phyloP scores from a whole-genome alignment of 164 flowering plant genomes.

The Tinospora cordifolia region DNA sequence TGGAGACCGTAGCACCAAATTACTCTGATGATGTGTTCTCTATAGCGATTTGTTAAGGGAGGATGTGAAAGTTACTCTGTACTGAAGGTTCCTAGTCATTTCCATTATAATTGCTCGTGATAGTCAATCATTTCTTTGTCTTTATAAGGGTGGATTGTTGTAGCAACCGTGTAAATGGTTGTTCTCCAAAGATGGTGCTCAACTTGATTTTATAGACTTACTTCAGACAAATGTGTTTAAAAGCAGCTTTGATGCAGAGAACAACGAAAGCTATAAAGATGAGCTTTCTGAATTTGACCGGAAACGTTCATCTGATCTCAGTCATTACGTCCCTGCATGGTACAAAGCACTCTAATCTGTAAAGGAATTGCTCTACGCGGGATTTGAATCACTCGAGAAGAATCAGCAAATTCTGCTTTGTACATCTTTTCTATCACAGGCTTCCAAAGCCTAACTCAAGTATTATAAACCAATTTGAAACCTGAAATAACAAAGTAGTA shows the following conservation, averaged over 20 bases:
- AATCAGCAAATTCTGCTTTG: conserved; percentile 71
- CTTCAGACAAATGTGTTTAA: neutral
- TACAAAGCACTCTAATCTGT: conserved; percentile 26
- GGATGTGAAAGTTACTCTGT: too few relatives aligned
- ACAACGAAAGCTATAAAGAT: neutral
- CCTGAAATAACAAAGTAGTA: conserved; percentile 31
- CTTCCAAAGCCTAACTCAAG: conserved; percentile 95
- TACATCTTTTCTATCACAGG: conserved; percentile 99
- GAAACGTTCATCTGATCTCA: neutral
- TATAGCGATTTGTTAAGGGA: too few relatives aligned
- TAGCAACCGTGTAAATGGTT: too few relatives aligned
- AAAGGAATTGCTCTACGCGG: conserved; percentile 21
- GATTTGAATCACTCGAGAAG: conserved; percentile 44
- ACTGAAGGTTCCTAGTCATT: too few relatives aligned
- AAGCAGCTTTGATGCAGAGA: neutral
- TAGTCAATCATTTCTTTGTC: too few relatives aligned
- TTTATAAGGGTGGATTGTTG: too few relatives aligned
- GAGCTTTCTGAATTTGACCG: neutral
- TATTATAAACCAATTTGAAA: conserved; percentile 96
- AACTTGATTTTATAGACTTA: too few relatives aligned
- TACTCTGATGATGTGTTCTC: too few relatives aligned
- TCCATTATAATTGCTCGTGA: too few relatives aligned
- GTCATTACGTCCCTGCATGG: conserved; percentile 19
- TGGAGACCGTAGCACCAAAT: too few relatives aligned
- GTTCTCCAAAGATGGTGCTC: too few relatives aligned